Evolutionary conservation across 495 filamentous ascomycete genomes (phyloP).

Genomic region (Elasticomyces elasticus): DNA sequence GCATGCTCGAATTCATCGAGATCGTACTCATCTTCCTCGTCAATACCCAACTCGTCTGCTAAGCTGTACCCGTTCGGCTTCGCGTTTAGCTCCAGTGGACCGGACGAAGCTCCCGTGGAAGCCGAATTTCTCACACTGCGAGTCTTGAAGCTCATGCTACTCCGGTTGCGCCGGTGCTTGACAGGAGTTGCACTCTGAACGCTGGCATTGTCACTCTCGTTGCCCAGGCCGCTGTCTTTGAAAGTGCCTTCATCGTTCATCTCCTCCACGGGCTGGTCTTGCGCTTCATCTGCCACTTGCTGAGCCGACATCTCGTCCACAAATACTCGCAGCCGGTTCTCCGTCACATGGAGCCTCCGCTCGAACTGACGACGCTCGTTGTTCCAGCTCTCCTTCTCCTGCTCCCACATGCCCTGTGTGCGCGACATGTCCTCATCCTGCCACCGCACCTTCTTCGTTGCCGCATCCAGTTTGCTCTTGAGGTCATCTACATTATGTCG

Average conservation of each 20-base stretch:
- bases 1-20: slow-evolving; percentile 31
- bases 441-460: slow-evolving; percentile 63
- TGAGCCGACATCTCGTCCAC: slow-evolving; percentile 73
- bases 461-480: slow-evolving; percentile 65
- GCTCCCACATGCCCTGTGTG: slow-evolving; percentile 63
- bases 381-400: slow-evolving; percentile 74
- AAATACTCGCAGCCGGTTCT: slow-evolving; percentile 73
- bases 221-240: slow-evolving; percentile 37
- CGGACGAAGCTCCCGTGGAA: not conserved
- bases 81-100: slow-evolving; percentile 39
- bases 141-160: slow-evolving; percentile 38
- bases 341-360: slow-evolving; percentile 73
- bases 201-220: slow-evolving; percentile 66
- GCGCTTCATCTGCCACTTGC: slow-evolving; percentile 45
- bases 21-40: slow-evolving; percentile 59
- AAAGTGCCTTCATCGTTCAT: slow-evolving; percentile 43
- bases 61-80: slow-evolving; percentile 63
- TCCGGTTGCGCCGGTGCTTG: slow-evolving; percentile 44
- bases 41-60: slow-evolving; percentile 82
- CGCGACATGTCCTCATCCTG: slow-evolving; percentile 78
- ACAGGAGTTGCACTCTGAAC: slow-evolving; percentile 64
- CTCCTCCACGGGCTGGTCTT: slow-evolving; percentile 33
- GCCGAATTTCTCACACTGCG: slow-evolving; percentile 48
- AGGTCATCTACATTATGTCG: slow-evolving; percentile 63
- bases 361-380: slow-evolving; percentile 72